Conservation (phyloP, 129 eudicot genomes). For the Artemisia tridentata region DNA sequence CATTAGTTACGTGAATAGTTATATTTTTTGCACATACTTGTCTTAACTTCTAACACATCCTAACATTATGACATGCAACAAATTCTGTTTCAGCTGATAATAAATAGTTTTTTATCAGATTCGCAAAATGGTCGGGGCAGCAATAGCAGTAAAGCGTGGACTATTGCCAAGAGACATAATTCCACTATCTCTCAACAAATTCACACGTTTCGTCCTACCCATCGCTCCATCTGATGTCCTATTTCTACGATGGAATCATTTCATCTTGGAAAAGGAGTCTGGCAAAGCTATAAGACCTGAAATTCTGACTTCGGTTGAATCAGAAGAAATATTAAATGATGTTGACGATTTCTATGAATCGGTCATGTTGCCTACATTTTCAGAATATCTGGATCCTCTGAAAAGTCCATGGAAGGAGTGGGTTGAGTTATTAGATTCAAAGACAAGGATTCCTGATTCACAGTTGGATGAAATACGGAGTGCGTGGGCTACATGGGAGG, state of each 20-base stretch:
- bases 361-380: slow-evolving; percentile 56
- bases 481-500: slow-evolving; percentile 66
- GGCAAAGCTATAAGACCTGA: slow-evolving; percentile 69
- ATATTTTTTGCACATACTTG: too few relatives aligned
- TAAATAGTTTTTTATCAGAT: slow-evolving; percentile 40
- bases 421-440: slow-evolving; percentile 59
- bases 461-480: slow-evolving; percentile 62
- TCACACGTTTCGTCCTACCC: slow-evolving; percentile 67
- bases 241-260: slow-evolving; percentile 66
- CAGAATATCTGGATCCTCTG: slow-evolving; percentile 52
- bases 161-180: slow-evolving; percentile 71
- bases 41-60: too few relatives aligned
- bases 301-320: slow-evolving; percentile 58
- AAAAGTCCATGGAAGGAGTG: slow-evolving; percentile 73
- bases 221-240: slow-evolving; percentile 91
- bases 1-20: too few relatives aligned
- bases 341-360: slow-evolving; percentile 61
- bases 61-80: too few relatives aligned
- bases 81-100: not conserved
- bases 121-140: slow-evolving; percentile 96
- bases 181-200: slow-evolving; percentile 65
- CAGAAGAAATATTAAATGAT: slow-evolving; percentile 55
- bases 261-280: slow-evolving; percentile 43
- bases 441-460: slow-evolving; percentile 60
- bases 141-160: slow-evolving; percentile 80